These are phyloP conservation scores for Mrakia blollopis DNA, from an alignment of 768 basidiomycete species.

Conservation along the genomic window DNA sequence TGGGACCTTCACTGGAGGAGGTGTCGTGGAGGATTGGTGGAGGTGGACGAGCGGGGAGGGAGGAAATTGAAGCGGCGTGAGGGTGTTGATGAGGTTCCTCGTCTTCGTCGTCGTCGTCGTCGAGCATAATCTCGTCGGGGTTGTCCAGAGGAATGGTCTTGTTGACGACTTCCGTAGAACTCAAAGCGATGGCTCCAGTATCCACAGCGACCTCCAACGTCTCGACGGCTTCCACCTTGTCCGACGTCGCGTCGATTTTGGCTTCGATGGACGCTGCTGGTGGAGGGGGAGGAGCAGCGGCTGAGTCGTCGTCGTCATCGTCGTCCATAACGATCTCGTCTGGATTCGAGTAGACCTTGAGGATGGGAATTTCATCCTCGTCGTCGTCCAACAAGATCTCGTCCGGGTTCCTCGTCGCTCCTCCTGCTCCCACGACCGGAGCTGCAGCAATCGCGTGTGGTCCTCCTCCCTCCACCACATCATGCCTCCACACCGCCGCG, in stretches of 20 bases:
- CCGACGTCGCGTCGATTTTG: constrained; percentile 39
- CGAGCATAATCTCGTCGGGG: constrained; percentile 41
- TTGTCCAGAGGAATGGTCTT: constrained; percentile 26
- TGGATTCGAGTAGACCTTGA: constrained; percentile 34
- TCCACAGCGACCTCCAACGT: constrained; percentile 36
- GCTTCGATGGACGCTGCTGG: constrained; percentile 28
- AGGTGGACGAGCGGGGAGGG: constrained; percentile 6
- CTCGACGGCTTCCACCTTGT: constrained; percentile 33
- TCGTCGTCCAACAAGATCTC: constrained; percentile 34
- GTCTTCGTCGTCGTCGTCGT: constrained; percentile 32
- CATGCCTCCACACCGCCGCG: constrained; percentile 54
- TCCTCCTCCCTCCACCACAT: constrained; percentile 14
- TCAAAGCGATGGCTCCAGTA: neutral
- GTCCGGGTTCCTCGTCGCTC: constrained; percentile 9
- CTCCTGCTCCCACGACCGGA: constrained; percentile 11
- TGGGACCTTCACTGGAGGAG: constrained; percentile 34
- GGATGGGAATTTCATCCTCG: constrained; percentile 15
- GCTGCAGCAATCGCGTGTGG: constrained; percentile 10
- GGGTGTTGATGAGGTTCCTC: constrained; percentile 30
- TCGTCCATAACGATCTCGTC: constrained; percentile 39
- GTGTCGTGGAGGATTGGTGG: constrained; percentile 13
- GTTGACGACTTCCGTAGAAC: neutral
- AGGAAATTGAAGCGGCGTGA: constrained; percentile 1
- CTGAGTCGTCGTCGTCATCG: constrained; percentile 34
- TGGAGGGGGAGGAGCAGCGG: no score